Base-by-base conservation (phyloP, 2,329 filamentous ascomycete genomes). In the Onygenales sp. region DNA sequence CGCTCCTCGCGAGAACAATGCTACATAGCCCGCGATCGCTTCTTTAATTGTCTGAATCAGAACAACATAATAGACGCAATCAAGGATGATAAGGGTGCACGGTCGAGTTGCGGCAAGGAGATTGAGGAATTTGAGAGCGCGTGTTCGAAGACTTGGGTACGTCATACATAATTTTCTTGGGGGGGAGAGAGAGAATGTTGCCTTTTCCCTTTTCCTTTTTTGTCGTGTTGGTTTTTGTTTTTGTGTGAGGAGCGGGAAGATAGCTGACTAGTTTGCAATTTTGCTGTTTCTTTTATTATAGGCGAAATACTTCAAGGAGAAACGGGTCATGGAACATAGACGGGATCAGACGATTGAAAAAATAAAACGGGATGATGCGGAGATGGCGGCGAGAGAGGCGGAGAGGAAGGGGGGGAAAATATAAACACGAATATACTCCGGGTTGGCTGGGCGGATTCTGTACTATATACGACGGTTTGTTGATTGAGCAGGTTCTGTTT, bases 271-370 rank as follows among this genome's bases (percentile, higher is more conserved):
- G 36, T n/a, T 39, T 13, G 14, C 14, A 44, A 39, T 45, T 17
- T 17, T 35, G 36, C 13, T 52, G 27, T 47, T 27, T 38, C 32
- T 45, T 32, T 32, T 38, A 58, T 55, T 61, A 52, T 62, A 93
- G 89, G 87, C 96, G 57, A 89, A 90, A 72, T 97, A 98, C 72
- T 98, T 98, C 74, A 96, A 97, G 77, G 91, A 96, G 72, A 87
- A 90, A 74, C 80, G 93, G 64, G 89, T 97, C 38, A 92, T 94
- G 73, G 93, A 98, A 62, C 80, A 87, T 65, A 87, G 95, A 63
- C 89, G 92, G 72, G 85, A 87, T 65, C 78, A 84, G 72, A 86
- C 89, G 27, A 75, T 95, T 59, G 85, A 86, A 63, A 82, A 83
- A 66, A 80, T 95, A 62, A 79, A 86, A 66, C 79, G 78, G 46